phyloP scores from a whole-genome alignment of 495 filamentous ascomycete genomes.

The Podospora pseudopauciseta region DNA sequence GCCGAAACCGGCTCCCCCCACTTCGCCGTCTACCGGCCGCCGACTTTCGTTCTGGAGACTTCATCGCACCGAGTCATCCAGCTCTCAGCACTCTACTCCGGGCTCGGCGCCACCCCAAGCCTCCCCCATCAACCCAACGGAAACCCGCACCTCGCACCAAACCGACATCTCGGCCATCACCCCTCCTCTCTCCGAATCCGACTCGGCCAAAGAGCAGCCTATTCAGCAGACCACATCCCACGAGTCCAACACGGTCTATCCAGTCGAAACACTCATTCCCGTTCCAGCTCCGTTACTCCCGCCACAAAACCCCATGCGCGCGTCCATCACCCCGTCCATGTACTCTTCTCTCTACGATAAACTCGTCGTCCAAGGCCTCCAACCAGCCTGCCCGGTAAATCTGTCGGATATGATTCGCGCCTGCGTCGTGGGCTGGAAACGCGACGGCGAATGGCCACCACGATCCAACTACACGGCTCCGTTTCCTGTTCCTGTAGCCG shows the following conservation, averaged over 20 bases:
- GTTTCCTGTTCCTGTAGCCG: conserved; percentile 21
- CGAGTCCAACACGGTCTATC: conserved; percentile 26
- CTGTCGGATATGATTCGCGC: conserved; percentile 73
- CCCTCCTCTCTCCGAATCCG: conserved; percentile 22
- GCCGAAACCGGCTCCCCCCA: conserved; percentile 28
- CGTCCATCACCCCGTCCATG: conserved; percentile 63
- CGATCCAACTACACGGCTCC: conserved; percentile 44
- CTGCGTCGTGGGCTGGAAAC: conserved; percentile 88
- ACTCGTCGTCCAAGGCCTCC: conserved; percentile 69
- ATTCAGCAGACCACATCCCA: conserved; percentile 20
- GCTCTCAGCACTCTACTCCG: conserved; percentile 22
- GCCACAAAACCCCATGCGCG: conserved; percentile 63
- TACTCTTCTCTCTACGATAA: conserved; percentile 88
- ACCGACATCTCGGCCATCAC: conserved; percentile 19
- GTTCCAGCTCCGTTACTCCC: conserved; percentile 65
- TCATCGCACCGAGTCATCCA: conserved; percentile 33
- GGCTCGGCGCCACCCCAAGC: conserved; percentile 23
- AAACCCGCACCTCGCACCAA: conserved; percentile 26
- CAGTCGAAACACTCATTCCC: conserved; percentile 52
- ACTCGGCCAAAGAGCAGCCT: conserved; percentile 18
- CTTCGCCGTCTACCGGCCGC: conserved; percentile 32
- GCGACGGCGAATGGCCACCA: conserved; percentile 92
- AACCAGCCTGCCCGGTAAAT: conserved; percentile 83
- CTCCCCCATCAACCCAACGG: conserved; percentile 24
- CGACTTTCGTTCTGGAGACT: conserved; percentile 29